Evolutionary conservation across 1,284 basidiomycete species (phyloP).

Genomic region (Fomitopsis schrenkii): DNA sequence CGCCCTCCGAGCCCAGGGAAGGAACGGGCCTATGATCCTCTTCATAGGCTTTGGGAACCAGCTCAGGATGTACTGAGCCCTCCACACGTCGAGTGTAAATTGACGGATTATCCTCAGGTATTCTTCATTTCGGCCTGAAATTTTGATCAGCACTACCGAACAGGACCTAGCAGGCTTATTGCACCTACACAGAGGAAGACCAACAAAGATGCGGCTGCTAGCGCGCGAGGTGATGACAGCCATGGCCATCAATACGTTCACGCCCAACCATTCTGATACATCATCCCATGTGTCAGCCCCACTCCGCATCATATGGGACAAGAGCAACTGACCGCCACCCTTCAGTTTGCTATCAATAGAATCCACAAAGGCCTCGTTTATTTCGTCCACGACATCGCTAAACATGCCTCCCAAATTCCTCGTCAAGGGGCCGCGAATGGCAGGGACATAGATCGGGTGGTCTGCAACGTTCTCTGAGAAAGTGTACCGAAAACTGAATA

Average conservation of each 20-base stretch:
- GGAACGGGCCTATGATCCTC: constrained; percentile 23
- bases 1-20: constrained; percentile 12
- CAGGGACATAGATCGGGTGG: background rate
- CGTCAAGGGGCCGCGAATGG: constrained; percentile 8
- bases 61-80: constrained; percentile 28
- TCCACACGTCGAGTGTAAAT: constrained; percentile 34
- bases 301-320: too few relatives aligned
- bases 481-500: constrained; percentile 4
- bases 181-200: constrained; percentile 23
- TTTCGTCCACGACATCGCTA: constrained; percentile 15
- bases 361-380: constrained; percentile 10
- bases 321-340: too few relatives aligned
- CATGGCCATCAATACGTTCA: constrained; percentile 11
- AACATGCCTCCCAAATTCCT: constrained; percentile 12
- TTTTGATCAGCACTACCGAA: too few relatives aligned
- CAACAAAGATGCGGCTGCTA: constrained; percentile 26
- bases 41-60: constrained; percentile 34
- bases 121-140: constrained; percentile 32
- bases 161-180: too few relatives aligned
- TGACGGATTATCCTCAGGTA: constrained; percentile 34
- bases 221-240: constrained; percentile 20
- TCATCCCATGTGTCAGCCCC: background rate
- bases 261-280: constrained; percentile 17
- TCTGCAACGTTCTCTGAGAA: background rate
- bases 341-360: background rate